Percentiles rank a stretch among this genome's conserved stretches.
phyloP scores from a whole-genome alignment of 768 basidiomycete species.

The Botryobasidium botryosum region DNA sequence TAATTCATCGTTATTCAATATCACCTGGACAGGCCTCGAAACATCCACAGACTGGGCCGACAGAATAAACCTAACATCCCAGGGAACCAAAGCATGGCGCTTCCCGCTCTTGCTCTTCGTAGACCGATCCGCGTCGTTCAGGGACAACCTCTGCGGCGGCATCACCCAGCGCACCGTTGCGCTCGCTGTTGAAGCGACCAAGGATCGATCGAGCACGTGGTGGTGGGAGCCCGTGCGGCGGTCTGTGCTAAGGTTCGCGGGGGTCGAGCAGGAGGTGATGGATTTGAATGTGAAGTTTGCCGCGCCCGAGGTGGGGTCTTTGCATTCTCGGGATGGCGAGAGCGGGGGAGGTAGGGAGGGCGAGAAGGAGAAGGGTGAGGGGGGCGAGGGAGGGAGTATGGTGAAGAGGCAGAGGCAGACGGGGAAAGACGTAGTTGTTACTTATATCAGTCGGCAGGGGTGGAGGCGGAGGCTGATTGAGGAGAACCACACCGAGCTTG shows the following conservation, averaged over 20 bases:
- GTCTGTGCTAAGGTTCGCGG: constrained; percentile 50
- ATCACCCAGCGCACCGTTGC: constrained; percentile 57
- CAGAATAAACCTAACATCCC: constrained; percentile 25
- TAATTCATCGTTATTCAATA: constrained; percentile 1
- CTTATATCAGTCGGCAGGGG: constrained; percentile 76
- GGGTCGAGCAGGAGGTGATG: constrained; percentile 23
- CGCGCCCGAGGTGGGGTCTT: too few relatives aligned
- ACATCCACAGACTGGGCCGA: constrained; percentile 56
- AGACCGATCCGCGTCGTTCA: constrained; percentile 63
- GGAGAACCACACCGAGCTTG: constrained; percentile 63
- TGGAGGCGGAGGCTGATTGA: constrained; percentile 75
- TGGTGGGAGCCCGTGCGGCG: constrained; percentile 72
- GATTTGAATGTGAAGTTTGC: constrained; percentile 13
- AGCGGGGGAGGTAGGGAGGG: too few relatives aligned
- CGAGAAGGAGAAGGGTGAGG: constrained; percentile 16
- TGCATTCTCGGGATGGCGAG: too few relatives aligned
- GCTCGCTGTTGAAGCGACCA: constrained; percentile 43
- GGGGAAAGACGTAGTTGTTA: constrained; percentile 55
- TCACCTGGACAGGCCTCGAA: constrained; percentile 34
- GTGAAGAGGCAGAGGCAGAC: constrained; percentile 22
- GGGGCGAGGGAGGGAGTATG: constrained; percentile 20
- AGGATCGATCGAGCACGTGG: constrained; percentile 16
- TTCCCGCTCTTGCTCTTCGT: constrained; percentile 53
- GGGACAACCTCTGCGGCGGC: constrained; percentile 43
- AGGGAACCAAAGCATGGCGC: constrained; percentile 28